Evolutionary conservation across 306 rosid species (phyloP), one percentile per base, ranked within the genome.

Genomic region (Rosa multiflora): DNA sequence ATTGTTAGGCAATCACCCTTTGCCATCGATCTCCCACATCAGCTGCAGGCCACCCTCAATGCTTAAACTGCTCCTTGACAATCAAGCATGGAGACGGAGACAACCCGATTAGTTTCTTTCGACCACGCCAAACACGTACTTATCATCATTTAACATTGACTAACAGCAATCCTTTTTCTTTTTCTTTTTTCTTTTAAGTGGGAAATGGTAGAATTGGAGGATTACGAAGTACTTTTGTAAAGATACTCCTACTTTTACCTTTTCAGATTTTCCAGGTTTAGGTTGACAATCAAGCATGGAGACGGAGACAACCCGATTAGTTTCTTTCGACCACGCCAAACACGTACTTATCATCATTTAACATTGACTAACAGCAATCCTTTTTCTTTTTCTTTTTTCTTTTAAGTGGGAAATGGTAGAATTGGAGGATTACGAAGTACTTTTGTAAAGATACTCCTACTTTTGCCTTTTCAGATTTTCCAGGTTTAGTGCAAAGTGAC

Each of bases 231-330:
- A 62, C 8, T 42, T 63, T 5, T 62, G 42, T 10, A 23, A 23
- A 17, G 78, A 40, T 29, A 3, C 26, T 42, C 43, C 46, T 26
- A 44, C 58, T 59, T 59, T 43, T 46, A 26, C 42, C 37, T 59
- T 43, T 23, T 40, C 23, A 0, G 18, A 42, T n/a, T 40, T 56
- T 74, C 68, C 26, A 56, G 32, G 0, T 37, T 55, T 8, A 42
- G 69, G n/a, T 66, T 66, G 70, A 37, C 37, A 66, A 66, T 66
- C n/a, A 15, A 66, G 70, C 21, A 14, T 37, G 70, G 12, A 66
- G 46, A 66, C 17, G 9, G 70, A 35, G 70, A 66, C 70, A 37
- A 6, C 21, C 44, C 21, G 21, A 64, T 61, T 18, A 17, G 15
- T 29, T 12, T 1, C 6, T 15, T 64, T 64, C 46, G 20, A 66